A percentile compares a stretch with the other conserved stretches of the same genome.
These are phyloP conservation scores for Ceratocystis lukuohia DNA, from an alignment of 2,329 filamentous ascomycete species.

Conservation along the genomic window DNA sequence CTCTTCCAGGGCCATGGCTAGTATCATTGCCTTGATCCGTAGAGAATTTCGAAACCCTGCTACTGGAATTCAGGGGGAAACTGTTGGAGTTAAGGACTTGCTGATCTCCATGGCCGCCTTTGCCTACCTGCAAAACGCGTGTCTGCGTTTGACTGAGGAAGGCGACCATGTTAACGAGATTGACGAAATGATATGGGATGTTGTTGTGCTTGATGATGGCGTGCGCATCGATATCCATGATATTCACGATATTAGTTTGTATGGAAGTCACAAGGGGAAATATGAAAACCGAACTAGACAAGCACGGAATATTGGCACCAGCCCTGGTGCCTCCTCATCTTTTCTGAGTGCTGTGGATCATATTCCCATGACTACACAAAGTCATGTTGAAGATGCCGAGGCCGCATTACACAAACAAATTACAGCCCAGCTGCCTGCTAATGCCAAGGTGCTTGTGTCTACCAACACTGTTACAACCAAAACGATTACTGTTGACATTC, in stretches of 20 bases:
- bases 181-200: conserved; percentile 52
- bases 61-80: conserved; percentile 45
- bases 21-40: conserved; percentile 50
- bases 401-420: conserved; percentile 39
- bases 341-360: background rate
- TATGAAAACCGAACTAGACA: conserved; percentile 1
- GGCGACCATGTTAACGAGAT: conserved; percentile 34
- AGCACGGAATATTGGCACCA: background rate
- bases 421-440: conserved; percentile 39
- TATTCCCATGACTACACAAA: conserved; percentile 10
- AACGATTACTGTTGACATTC: conserved; percentile 51
- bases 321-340: background rate
- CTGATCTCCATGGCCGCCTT: conserved; percentile 46
- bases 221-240: conserved; percentile 39
- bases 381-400: conserved; percentile 21
- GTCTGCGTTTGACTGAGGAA: conserved; percentile 37
- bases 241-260: conserved; percentile 28
- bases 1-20: conserved; percentile 52
- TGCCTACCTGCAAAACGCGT: conserved; percentile 47
- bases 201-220: conserved; percentile 48
- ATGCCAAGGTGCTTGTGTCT: conserved; percentile 46
- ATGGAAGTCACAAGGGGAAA: conserved; percentile 23
- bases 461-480: conserved; percentile 47
- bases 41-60: conserved; percentile 51
- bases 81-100: conserved; percentile 47